Base-by-base conservation (phyloP, 1,284 basidiomycete species). In the Mycosarcoma maydis region DNA sequence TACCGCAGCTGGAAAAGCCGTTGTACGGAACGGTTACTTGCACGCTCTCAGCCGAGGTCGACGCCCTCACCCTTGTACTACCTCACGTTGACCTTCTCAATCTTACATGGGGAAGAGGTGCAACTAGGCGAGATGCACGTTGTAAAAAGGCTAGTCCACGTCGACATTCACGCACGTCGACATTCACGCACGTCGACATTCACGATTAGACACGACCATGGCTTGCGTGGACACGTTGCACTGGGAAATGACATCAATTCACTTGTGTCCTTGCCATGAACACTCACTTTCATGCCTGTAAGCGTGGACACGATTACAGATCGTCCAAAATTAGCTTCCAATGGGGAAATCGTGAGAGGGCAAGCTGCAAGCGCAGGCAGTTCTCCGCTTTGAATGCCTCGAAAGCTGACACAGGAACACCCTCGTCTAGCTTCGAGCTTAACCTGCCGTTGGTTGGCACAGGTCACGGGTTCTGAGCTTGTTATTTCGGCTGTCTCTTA, bases 131-230 rank as follows among this genome's bases (percentile, higher is more conserved):
- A 53, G 41, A 27, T n/a, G 42, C 50, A 47, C 52, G 52, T 55
- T 55, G 52, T 9, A 26, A 9, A 16, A 8, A 26, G 30, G 3
- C 38, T 55, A 54, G 51, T 54, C 51, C 40, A 32, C 49, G 33
- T 45, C 40, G 34, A 45, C n/a, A n/a, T n/a, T n/a, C n/a, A n/a
- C n/a, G n/a, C n/a, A n/a, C n/a, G n/a, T n/a, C n/a, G n/a, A n/a
- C n/a, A n/a, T n/a, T n/a, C n/a, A n/a, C n/a, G n/a, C n/a, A n/a
- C n/a, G n/a, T n/a, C n/a, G n/a, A n/a, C n/a, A n/a, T n/a, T n/a
- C n/a, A n/a, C n/a, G n/a, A n/a, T n/a, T n/a, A n/a, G n/a, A n/a
- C n/a, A n/a, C n/a, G n/a, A n/a, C n/a, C n/a, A n/a, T n/a, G n/a
- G n/a, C n/a, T n/a, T n/a, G n/a, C n/a, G n/a, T n/a, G n/a, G n/a